Evolutionary conservation across 768 basidiomycete genomes (phyloP).

Genomic region (Coprinopsis cinerea): DNA sequence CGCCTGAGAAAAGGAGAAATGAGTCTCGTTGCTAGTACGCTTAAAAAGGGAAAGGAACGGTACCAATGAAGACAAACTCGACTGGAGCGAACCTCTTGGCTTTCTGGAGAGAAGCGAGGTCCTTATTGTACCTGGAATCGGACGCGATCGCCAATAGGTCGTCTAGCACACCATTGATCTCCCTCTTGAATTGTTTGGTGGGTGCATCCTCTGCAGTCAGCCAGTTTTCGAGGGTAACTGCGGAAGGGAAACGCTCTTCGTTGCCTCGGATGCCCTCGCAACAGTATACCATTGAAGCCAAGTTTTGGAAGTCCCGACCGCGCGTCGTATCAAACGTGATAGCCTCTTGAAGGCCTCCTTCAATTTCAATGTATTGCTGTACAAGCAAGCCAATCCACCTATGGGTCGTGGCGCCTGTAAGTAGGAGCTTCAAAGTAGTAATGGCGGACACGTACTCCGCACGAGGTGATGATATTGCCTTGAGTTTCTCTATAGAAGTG

Average conservation of each 20-base stretch:
- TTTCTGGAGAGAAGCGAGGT: constrained; percentile 43
- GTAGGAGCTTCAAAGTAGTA: not conserved
- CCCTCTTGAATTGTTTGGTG: constrained; percentile 39
- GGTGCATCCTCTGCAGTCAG: constrained; percentile 37
- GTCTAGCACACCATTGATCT: constrained; percentile 48
- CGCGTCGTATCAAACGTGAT: constrained; percentile 63
- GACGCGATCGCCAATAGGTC: constrained; percentile 51
- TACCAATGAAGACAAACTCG: constrained; percentile 80
- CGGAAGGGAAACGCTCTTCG: constrained; percentile 44
- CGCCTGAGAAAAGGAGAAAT: constrained; percentile 36
- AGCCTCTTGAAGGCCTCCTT: constrained; percentile 50
- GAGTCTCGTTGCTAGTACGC: not conserved
- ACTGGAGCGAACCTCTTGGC: constrained; percentile 59
- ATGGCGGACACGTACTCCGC: constrained; percentile 29
- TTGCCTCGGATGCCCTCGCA: constrained; percentile 51
- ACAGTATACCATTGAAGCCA: constrained; percentile 66
- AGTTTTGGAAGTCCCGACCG: constrained; percentile 71
- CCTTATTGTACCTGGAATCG: constrained; percentile 32
- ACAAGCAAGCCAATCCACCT: constrained; percentile 62
- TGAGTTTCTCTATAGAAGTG: constrained; percentile 64
- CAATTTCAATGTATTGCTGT: constrained; percentile 46
- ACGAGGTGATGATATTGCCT: constrained; percentile 71
- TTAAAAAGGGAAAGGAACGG: not conserved
- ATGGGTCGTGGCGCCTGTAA: constrained; percentile 4
- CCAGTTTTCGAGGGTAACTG: constrained; percentile 53